phyloP scores from a whole-genome alignment of 345 rosid species.

The Linum tenue region DNA sequence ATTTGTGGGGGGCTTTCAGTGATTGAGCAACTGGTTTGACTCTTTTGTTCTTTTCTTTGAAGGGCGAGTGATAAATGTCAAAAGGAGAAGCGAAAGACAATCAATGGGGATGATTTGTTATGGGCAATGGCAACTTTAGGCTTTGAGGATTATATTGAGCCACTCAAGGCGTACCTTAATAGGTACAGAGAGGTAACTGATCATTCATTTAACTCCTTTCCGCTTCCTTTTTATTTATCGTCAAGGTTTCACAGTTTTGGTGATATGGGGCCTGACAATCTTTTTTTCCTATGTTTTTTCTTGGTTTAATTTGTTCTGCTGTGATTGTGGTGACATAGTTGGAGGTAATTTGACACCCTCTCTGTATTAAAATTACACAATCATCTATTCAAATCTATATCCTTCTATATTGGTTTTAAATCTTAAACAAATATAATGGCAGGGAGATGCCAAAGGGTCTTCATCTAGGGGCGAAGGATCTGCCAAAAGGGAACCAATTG shows the following conservation, averaged over 20 bases:
- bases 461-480: slow-evolving; percentile 45
- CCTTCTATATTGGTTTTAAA: background rate
- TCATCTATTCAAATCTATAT: background rate
- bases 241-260: background rate
- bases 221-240: background rate
- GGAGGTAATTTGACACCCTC: slow-evolving; percentile 44
- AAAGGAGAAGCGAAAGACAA: slow-evolving; percentile 8
- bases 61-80: slow-evolving; percentile 12
- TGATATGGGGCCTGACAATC: slow-evolving; percentile 8
- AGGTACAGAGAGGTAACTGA: slow-evolving; percentile 17
- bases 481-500: slow-evolving; percentile 43
- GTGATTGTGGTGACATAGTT: slow-evolving; percentile 34
- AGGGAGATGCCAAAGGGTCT: slow-evolving; percentile 73
- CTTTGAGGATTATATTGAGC: slow-evolving; percentile 8
- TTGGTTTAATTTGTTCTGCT: background rate
- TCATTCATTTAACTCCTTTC: background rate
- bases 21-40: background rate
- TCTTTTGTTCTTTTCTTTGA: background rate
- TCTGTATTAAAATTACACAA: background rate
- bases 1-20: background rate
- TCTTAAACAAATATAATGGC: slow-evolving; percentile 10
- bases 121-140: slow-evolving; percentile 13
- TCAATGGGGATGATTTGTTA: slow-evolving; percentile 9
- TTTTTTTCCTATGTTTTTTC: slow-evolving; percentile 2
- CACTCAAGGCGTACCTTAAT: slow-evolving; percentile 7